These are phyloP conservation scores for Glycine soja DNA, from an alignment of 306 rosid genomes.

Conservation along the genomic window DNA sequence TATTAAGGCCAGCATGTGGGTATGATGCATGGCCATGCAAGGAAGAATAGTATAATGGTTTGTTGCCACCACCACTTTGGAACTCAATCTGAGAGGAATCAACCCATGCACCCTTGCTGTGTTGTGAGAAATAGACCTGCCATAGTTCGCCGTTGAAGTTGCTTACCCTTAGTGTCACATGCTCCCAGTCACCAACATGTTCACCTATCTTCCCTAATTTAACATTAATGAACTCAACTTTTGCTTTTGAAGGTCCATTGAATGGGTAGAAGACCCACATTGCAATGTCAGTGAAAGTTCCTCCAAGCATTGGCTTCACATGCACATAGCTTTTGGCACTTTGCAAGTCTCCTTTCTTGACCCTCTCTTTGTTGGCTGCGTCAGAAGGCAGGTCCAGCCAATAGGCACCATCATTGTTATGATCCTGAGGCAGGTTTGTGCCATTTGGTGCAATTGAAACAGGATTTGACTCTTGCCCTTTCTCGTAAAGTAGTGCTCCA, in stretches of 20 bases:
- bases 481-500: constrained; percentile 66
- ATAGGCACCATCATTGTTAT: constrained; percentile 67
- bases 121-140: constrained; percentile 23
- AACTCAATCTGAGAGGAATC: constrained; percentile 71
- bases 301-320: constrained; percentile 13
- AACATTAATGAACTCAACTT: constrained; percentile 55
- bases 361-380: constrained; percentile 49
- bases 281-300: constrained; percentile 56
- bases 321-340: constrained; percentile 1
- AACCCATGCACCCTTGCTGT: neutral
- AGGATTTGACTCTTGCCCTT: constrained; percentile 65
- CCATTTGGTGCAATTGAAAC: constrained; percentile 57
- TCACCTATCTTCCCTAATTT: constrained; percentile 52
- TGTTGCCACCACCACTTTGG: constrained; percentile 20
- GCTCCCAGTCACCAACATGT: constrained; percentile 58
- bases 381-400: constrained; percentile 69
- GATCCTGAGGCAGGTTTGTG: constrained; percentile 76
- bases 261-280: constrained; percentile 87
- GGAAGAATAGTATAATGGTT: constrained; percentile 65
- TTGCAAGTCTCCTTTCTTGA: constrained; percentile 4
- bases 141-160: constrained; percentile 3
- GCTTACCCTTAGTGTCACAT: constrained; percentile 22
- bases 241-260: constrained; percentile 80
- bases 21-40: constrained; percentile 78
- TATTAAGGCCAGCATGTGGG: constrained; percentile 63